Base-by-base conservation (phyloP, 805 yeast species). In the Candida pseudoglaebosa region DNA sequence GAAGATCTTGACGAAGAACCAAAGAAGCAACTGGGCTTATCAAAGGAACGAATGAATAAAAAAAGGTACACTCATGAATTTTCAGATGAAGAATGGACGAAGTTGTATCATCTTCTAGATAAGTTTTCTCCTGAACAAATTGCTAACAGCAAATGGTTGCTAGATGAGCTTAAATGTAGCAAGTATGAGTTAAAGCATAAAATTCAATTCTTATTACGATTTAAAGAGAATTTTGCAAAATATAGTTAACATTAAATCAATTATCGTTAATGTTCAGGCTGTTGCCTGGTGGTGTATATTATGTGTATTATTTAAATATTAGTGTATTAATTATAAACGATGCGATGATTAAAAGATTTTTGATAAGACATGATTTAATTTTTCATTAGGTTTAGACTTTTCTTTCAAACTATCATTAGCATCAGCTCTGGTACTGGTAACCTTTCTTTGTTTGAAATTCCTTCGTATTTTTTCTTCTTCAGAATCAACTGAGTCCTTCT, bases 361-460 rank as follows among this genome's bases (percentile, higher is more conserved):
- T 12, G 73, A 70, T 40, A 82, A 64, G 19, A 81, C 81, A n/a
- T 57, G 55, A 46, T 65, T 54, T 46, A 75, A 50, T 49, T 70
- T 70, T 18, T 61, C 63, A 32, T 61, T 51, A 18, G 59, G 71
- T 49, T 58, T 64, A 13, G 67, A 59, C 18, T 61, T 57, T 28
- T 59, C 59, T 45, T 78, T 77, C 30, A 72, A 63, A 17, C 61
- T 56, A 1, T 62, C 57, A 13, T 70, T 66, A 8, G 86, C 89
- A 42, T 73, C 78, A 0, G 87, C 82, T 49, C 95, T 73, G 12
- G 73, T 73, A 6, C 87, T 78, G 9, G 80, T 65, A 13, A 84
- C 82, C 24, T 72, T 72, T 46, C 88, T 54, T 59, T 90, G 98
- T 42, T 73, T 75, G 58, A 88, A 88, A 14, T 65, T 69, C 55